These are phyloP conservation scores for Chenopodium berlandieri DNA, from an alignment of 148 eudicot species.

Conservation along the genomic window DNA sequence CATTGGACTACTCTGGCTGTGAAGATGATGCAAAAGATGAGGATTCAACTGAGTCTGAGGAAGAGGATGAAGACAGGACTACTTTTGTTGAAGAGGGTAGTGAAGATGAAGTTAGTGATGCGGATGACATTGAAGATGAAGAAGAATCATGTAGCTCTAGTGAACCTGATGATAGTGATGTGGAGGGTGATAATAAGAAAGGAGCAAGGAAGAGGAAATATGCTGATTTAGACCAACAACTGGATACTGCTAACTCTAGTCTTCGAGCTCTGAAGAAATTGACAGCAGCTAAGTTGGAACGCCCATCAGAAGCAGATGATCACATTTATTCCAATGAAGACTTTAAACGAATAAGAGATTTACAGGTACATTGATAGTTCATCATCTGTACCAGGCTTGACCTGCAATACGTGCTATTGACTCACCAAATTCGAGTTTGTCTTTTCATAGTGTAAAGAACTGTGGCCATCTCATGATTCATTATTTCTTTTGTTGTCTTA, in stretches of 20 bases:
- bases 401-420: not conserved
- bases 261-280: slow-evolving; percentile 81
- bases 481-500: not conserved
- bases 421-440: not conserved
- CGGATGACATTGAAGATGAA: slow-evolving; percentile 27
- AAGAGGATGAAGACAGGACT: slow-evolving; percentile 10
- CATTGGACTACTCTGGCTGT: slow-evolving; percentile 11
- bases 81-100: slow-evolving; percentile 25
- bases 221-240: slow-evolving; percentile 65
- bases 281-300: slow-evolving; percentile 49
- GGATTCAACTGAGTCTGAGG: slow-evolving; percentile 34
- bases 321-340: slow-evolving; percentile 90
- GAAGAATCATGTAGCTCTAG: slow-evolving; percentile 36
- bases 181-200: slow-evolving; percentile 16
- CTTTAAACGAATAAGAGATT: slow-evolving; percentile 66
- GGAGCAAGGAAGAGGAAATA: slow-evolving; percentile 62
- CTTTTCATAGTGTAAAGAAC: not conserved
- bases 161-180: slow-evolving; percentile 27
- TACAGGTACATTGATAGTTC: slow-evolving; percentile 48
- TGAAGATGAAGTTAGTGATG: slow-evolving; percentile 23
- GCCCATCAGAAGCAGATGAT: slow-evolving; percentile 43
- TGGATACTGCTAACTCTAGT: slow-evolving; percentile 69
- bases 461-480: not conserved
- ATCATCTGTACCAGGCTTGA: not conserved
- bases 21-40: slow-evolving; percentile 32